A percentile compares a stretch with the other conserved stretches of the same genome.
phyloP scores from a whole-genome alignment of 257 asterid genomes.

The Rauvolfia tetraphylla region DNA sequence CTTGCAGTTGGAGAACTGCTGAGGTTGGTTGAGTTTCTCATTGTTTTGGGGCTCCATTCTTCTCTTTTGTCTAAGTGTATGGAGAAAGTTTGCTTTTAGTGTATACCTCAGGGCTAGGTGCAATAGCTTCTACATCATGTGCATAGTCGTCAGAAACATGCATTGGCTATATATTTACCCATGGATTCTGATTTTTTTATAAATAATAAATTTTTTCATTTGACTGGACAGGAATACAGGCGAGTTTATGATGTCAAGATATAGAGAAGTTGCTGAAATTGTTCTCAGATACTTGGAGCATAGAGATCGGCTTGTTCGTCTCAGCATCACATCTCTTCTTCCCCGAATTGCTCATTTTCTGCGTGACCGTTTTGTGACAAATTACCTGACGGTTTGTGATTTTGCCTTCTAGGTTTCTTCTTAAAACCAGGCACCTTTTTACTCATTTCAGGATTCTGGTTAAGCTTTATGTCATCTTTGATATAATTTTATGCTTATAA shows the following conservation, averaged over 20 bases:
- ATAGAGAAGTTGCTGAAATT: conserved; percentile 98
- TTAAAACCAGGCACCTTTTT: conserved; percentile 10
- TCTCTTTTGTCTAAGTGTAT: background rate
- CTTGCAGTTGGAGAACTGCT: conserved; percentile 99
- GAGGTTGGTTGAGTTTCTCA: conserved; percentile 58
- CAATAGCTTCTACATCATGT: background rate
- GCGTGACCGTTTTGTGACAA: conserved; percentile 97
- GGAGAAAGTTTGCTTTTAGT: background rate
- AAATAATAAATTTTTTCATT: conserved; percentile 13
- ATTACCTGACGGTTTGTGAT: conserved; percentile 71
- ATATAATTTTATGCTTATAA: conserved; percentile 16
- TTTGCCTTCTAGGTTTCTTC: conserved; percentile 14
- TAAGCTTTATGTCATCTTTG: conserved; percentile 15
- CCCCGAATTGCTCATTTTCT: conserved; percentile 99
- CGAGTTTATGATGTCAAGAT: conserved; percentile 99
- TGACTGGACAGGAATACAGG: conserved; percentile 82
- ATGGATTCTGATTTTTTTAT: background rate
- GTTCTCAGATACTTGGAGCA: conserved; percentile 95
- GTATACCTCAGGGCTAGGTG: background rate
- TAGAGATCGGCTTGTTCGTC: conserved; percentile 96
- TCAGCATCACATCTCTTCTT: conserved; percentile 96
- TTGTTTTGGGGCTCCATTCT: background rate
- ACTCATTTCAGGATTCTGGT: background rate
- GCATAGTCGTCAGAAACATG: background rate
- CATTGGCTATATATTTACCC: background rate